Percentiles rank a stretch among this genome's conserved stretches.
phyloP scores from a whole-genome alignment of 2,329 filamentous ascomycete species.

The Rutstroemia sydowiana region DNA sequence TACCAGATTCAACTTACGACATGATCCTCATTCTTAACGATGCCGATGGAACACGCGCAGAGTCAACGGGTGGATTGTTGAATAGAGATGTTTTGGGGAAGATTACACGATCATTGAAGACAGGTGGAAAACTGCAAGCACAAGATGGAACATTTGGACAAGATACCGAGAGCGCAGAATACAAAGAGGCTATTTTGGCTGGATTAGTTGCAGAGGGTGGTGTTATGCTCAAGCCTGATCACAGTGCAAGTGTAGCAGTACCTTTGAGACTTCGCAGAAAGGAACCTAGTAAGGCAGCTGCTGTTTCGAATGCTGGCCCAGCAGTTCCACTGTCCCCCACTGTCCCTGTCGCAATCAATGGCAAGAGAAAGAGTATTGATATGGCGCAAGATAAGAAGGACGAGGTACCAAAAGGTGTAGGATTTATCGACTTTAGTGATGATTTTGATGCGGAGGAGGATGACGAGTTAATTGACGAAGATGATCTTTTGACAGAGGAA shows the following conservation, averaged over 20 bases:
- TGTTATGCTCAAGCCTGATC: conserved; percentile 68
- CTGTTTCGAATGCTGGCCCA: conserved; percentile 33
- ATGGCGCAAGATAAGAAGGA: conserved; percentile 13
- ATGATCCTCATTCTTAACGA: conserved; percentile 77
- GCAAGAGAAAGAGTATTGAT: conserved; percentile 25
- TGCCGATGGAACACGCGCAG: conserved; percentile 55
- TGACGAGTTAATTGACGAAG: conserved; percentile 87
- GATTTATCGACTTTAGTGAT: conserved; percentile 57
- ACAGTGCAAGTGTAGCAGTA: conserved; percentile 29
- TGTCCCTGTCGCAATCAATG: conserved; percentile 21
- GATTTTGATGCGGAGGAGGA: conserved; percentile 48
- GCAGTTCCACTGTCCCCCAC: conserved; percentile 24
- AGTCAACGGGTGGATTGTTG: conserved; percentile 60
- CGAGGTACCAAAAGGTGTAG: conserved; percentile 46
- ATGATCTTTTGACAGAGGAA: conserved; percentile 76
- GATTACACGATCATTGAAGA: conserved; percentile 63
- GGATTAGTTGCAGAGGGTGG: conserved; percentile 59
- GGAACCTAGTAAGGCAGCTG: conserved; percentile 42
- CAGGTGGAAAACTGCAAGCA: conserved; percentile 59
- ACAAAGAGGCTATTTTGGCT: conserved; percentile 75
- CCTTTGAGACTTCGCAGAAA: conserved; percentile 48
- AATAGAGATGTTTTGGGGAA: conserved; percentile 59
- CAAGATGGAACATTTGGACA: conserved; percentile 57
- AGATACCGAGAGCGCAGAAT: conserved; percentile 39
- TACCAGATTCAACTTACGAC: conserved; percentile 75